phyloP scores from a whole-genome alignment of 2,329 filamentous ascomycete genomes.

The Aspergillus neotritici region DNA sequence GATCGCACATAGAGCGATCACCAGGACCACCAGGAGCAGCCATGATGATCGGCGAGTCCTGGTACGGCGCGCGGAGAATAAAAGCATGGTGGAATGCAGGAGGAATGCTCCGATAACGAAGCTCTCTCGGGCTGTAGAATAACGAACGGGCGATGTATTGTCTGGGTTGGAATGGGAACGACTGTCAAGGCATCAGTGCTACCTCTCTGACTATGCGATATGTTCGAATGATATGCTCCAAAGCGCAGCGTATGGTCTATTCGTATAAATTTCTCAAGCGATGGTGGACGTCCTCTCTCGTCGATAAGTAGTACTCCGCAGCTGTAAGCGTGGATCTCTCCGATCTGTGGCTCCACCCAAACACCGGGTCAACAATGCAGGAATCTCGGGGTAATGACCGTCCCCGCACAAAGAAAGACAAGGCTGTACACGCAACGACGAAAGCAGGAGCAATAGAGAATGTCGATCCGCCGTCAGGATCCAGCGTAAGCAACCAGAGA shows the following conservation, averaged over 20 bases:
- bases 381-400: conserved; percentile 3
- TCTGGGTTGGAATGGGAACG: not conserved
- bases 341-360: conserved; percentile 12
- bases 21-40: conserved; percentile 15
- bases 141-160: not conserved
- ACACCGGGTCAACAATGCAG: conserved; percentile 10
- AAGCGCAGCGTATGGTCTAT: not conserved
- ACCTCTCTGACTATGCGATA: not conserved
- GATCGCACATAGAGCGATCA: conserved; percentile 13
- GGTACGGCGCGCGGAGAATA: too few species aligned
- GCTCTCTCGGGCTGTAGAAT: too few species aligned
- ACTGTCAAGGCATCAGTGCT: not conserved
- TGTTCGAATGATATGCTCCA: too few species aligned
- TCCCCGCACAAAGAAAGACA: not conserved
- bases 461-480: not conserved
- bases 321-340: conserved; percentile 8
- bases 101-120: too few species aligned
- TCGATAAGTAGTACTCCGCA: not conserved
- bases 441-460: not conserved
- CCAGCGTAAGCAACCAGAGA: too few species aligned
- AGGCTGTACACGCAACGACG: not conserved
- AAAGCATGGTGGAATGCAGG: too few species aligned
- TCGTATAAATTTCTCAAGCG: not conserved
- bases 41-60: conserved; percentile 11
- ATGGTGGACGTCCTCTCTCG: conserved; percentile 2